Base-by-base conservation (phyloP, 441 rosid species). In the Macaranga tanarius region DNA sequence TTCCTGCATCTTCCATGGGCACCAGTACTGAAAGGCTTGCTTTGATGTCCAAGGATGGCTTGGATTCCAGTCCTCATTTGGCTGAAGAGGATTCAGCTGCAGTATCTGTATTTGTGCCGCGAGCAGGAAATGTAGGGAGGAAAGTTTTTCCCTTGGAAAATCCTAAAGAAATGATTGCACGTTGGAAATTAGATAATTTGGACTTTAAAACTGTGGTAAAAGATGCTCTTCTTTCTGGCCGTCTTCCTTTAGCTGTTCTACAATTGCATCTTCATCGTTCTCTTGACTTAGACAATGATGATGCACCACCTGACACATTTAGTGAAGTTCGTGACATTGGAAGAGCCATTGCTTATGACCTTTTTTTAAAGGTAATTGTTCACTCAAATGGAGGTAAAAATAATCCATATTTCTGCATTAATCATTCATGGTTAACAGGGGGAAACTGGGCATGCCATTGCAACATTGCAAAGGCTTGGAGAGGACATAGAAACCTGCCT, bases 221-320 rank as follows among this genome's bases (percentile, higher is more conserved):
- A 82, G 99, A 96, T 84, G 99, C 99, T 73, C 83, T 96, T 68
- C 87, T 84, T 76, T 90, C 98, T 25, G 98, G 95, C 69, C 97
- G 98, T 72, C 97, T 96, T 72, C 98, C 99, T 81, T 86, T 93
- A 78, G 99, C 99, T 69, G 98, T 92, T 82, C 95, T 93, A 78
- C 99, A 96, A 74, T 78, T 96, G 81, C 99, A 96, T 88, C 97
- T 96, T 82, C 91, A 91, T 82, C 98, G 76, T 69, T 89, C 93
- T 62, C 83, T 82, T 79, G 95, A 89, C 72, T 75, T 77, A 69
- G 71, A 80, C 52, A 74, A 80, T 76, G 87, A 86, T 68, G 85
- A 86, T 51, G 91, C 83, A 79, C 85, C 86, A 75, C 84, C 78
- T 69, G 98, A 96, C 87, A 87, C 95, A 65, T 96, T 96, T 79